Evolutionary conservation across 108 stramenopile species (phyloP).

Genomic region (Mediolabrus comicus): DNA sequence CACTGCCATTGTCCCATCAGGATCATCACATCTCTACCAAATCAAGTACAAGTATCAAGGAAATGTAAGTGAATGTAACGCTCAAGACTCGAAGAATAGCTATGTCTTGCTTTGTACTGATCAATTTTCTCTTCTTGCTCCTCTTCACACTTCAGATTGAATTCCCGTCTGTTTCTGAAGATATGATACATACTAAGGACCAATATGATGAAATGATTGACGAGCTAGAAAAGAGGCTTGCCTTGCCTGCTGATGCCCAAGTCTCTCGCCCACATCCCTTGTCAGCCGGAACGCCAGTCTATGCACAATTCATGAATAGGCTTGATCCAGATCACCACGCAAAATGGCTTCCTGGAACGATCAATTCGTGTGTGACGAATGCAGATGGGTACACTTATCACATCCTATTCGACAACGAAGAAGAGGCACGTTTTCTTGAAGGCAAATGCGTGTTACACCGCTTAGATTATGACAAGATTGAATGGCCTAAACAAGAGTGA

Average conservation of each 20-base stretch:
- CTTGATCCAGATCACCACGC: slow-evolving; percentile 6
- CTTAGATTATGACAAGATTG: slow-evolving; percentile 23
- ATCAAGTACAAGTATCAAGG: background rate
- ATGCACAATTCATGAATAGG: slow-evolving; percentile 26
- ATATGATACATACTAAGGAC: slow-evolving; percentile 9
- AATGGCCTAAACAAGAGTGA: slow-evolving; percentile 6
- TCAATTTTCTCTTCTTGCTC: background rate
- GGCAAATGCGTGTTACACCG: slow-evolving; percentile 15
- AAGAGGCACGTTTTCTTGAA: slow-evolving; percentile 1
- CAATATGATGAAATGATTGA: slow-evolving; percentile 8
- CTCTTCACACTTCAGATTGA: background rate
- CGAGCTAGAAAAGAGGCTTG: slow-evolving; percentile 8
- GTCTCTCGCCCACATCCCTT: background rate
- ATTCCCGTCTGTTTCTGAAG: slow-evolving; percentile 18
- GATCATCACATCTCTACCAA: background rate
- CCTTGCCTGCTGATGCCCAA: background rate
- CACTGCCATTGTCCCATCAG: slow-evolving; percentile 7
- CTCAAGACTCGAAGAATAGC: background rate
- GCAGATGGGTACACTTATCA: slow-evolving; percentile 12
- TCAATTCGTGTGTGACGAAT: background rate
- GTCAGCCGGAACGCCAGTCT: slow-evolving; percentile 12
- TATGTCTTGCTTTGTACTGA: background rate
- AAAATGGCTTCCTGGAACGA: slow-evolving; percentile 19
- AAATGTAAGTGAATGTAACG: background rate
- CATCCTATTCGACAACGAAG: slow-evolving; percentile 30